Percentiles rank a stretch among this genome's conserved stretches.
phyloP scores from a whole-genome alignment of 805 yeast genomes.

The Pichia occidentalis region DNA sequence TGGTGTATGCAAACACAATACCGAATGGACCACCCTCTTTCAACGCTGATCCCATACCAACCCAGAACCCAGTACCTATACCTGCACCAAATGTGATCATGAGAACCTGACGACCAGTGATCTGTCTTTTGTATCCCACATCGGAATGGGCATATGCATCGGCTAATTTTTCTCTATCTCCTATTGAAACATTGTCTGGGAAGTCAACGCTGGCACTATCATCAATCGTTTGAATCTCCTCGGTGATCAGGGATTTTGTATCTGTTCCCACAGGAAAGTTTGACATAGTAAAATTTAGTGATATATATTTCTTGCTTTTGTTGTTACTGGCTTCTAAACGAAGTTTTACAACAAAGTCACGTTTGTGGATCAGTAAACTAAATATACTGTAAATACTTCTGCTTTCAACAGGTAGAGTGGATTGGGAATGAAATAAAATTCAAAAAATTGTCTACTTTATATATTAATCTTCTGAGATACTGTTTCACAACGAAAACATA shows the following conservation, averaged over 20 bases:
- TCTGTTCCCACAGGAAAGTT: not conserved
- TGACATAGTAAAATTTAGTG: not conserved
- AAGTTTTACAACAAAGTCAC: too few species aligned
- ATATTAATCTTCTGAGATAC: too few species aligned
- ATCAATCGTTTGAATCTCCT: conserved; percentile 5
- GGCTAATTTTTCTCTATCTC: conserved; percentile 24
- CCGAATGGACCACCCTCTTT: conserved; percentile 42
- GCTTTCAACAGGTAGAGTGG: too few species aligned
- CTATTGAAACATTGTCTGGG: conserved; percentile 24
- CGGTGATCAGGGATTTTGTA: conserved; percentile 1
- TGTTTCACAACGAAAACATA: too few species aligned
- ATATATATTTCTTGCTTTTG: too few species aligned
- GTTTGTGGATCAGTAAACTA: too few species aligned
- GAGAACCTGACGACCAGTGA: conserved; percentile 42
- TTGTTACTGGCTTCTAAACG: too few species aligned
- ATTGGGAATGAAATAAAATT: too few species aligned
- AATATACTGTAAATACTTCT: too few species aligned
- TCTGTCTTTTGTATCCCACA: conserved; percentile 29
- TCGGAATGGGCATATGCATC: conserved; percentile 15
- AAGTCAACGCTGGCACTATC: conserved; percentile 6
- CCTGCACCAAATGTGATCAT: conserved; percentile 83
- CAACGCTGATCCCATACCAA: conserved; percentile 48
- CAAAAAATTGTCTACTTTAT: too few species aligned
- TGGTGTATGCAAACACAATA: conserved; percentile 47
- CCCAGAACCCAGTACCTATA: conserved; percentile 69